Evolutionary conservation across 257 asterid genomes (phyloP).

Genomic region (Fraxinus americana): DNA sequence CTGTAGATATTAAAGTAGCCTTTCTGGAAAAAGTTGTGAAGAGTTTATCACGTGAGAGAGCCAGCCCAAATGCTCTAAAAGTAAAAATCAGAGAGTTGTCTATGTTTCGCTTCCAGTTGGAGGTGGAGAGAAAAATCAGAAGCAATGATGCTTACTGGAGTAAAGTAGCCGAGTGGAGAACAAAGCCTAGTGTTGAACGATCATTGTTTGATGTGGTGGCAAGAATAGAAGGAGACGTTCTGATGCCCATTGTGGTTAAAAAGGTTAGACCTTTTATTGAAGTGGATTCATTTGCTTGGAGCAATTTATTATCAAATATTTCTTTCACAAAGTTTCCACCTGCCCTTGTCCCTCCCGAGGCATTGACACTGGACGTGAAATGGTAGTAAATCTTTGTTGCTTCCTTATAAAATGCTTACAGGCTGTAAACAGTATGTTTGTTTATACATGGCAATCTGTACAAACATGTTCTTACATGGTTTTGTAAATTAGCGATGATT

Average conservation of each 20-base stretch:
- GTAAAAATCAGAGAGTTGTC: constrained; percentile 48
- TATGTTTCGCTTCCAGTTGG: constrained; percentile 70
- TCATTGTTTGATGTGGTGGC: constrained; percentile 63
- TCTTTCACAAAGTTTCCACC: constrained; percentile 80
- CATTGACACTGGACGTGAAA: constrained; percentile 77
- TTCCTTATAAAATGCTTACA: constrained; percentile 3
- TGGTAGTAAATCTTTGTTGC: constrained; percentile 51
- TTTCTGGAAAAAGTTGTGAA: constrained; percentile 45
- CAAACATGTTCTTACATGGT: constrained; percentile 16
- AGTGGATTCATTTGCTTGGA: constrained; percentile 65
- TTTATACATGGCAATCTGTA: constrained; percentile 23
- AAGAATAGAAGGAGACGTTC: constrained; percentile 49
- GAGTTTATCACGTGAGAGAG: constrained; percentile 35
- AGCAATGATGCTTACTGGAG: constrained; percentile 68
- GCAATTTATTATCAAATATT: constrained; percentile 67
- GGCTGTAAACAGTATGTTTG: constrained; percentile 12
- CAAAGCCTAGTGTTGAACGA: constrained; percentile 67
- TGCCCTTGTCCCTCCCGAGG: constrained; percentile 64
- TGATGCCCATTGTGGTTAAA: constrained; percentile 60
- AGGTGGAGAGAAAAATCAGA: constrained; percentile 55
- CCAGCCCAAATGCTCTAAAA: constrained; percentile 31
- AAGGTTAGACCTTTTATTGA: constrained; percentile 53
- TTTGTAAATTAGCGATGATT: constrained; percentile 23
- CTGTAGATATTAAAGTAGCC: constrained; percentile 40
- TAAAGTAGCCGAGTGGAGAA: constrained; percentile 79